These are phyloP conservation scores for Nannizziopsis arthrosporioides DNA, from an alignment of 2,329 filamentous ascomycete genomes.

Conservation along the genomic window DNA sequence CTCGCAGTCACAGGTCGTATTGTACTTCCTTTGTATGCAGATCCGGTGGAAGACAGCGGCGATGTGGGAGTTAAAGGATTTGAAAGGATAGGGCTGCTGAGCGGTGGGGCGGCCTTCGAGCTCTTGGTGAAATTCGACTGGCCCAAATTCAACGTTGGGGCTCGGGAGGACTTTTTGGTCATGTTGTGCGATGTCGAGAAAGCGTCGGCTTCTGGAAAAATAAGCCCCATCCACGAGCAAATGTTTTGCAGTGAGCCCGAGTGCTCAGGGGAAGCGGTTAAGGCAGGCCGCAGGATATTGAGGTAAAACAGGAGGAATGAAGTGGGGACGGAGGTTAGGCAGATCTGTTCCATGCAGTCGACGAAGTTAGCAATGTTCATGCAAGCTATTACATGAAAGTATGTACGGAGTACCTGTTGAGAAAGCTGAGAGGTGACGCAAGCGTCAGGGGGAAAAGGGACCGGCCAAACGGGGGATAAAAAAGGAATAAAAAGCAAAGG, in stretches of 20 bases:
- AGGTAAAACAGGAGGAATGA: neutral
- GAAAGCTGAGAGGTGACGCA: constrained; percentile 3
- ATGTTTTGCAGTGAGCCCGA: neutral
- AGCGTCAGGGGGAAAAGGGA: neutral
- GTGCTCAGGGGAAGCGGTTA: constrained; percentile 4
- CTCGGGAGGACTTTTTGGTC: constrained; percentile 14
- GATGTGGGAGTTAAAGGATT: constrained; percentile 12
- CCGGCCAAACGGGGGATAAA: neutral
- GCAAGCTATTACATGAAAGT: neutral
- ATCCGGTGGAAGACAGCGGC: constrained; percentile 12
- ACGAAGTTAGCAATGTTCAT: constrained; percentile 8
- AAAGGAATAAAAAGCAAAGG: neutral
- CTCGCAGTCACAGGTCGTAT: constrained; percentile 30
- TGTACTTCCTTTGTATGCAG: constrained; percentile 19
- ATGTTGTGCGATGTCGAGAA: constrained; percentile 10
- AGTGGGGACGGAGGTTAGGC: neutral
- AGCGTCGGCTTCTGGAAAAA: constrained; percentile 6
- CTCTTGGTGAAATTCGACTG: constrained; percentile 13
- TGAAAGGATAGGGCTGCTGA: constrained; percentile 8
- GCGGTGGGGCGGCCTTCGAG: constrained; percentile 2
- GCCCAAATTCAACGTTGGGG: constrained; percentile 12
- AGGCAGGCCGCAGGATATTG: neutral
- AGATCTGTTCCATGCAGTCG: constrained; percentile 5
- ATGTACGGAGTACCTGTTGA: neutral
- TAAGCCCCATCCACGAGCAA: neutral